Percentiles rank a stretch among this genome's conserved stretches.
Evolutionary conservation across 805 yeast genomes (phyloP).

Genomic region (Wickerhamiella bombiphila): DNA sequence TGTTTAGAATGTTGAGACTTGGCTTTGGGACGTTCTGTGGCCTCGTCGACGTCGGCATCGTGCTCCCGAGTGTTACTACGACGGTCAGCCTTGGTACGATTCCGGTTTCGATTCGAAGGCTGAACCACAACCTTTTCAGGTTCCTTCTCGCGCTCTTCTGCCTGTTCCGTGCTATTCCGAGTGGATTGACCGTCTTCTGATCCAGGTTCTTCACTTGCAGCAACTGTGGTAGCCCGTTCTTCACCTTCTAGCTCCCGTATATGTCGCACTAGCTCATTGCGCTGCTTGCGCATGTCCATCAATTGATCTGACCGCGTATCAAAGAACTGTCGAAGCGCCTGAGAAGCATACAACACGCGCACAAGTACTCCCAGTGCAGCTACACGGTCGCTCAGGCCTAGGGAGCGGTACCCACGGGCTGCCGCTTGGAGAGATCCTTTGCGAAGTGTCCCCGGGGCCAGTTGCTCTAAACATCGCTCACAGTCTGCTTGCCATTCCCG

Average conservation of each 20-base stretch:
- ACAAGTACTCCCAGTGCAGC: conserved; percentile 46
- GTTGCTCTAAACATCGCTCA: conserved; percentile 26
- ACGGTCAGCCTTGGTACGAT: conserved; percentile 4
- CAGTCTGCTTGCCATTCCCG: conserved; percentile 40
- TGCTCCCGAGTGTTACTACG: not conserved
- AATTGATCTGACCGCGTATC: conserved; percentile 57
- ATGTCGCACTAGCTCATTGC: conserved; percentile 39
- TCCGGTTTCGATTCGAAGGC: no score
- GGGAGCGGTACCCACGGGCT: conserved; percentile 38
- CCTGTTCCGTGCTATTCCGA: conserved; percentile 2
- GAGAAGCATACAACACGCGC: conserved; percentile 45
- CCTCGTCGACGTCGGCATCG: conserved; percentile 7
- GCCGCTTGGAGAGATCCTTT: conserved; percentile 36
- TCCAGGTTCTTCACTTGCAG: not conserved
- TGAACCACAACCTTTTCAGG: conserved; percentile 6
- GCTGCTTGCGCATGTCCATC: conserved; percentile 45
- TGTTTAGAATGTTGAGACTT: conserved; percentile 1
- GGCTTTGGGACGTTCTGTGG: conserved; percentile 13
- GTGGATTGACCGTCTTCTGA: not conserved
- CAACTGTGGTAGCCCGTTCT: not conserved
- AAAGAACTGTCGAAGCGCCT: conserved; percentile 43
- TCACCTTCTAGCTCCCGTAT: not conserved
- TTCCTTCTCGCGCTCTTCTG: conserved; percentile 2
- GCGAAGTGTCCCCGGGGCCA: not conserved
- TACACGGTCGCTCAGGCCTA: conserved; percentile 42